Conservation (phyloP, 1,139 yeast genomes). For the Pichia sp. region DNA sequence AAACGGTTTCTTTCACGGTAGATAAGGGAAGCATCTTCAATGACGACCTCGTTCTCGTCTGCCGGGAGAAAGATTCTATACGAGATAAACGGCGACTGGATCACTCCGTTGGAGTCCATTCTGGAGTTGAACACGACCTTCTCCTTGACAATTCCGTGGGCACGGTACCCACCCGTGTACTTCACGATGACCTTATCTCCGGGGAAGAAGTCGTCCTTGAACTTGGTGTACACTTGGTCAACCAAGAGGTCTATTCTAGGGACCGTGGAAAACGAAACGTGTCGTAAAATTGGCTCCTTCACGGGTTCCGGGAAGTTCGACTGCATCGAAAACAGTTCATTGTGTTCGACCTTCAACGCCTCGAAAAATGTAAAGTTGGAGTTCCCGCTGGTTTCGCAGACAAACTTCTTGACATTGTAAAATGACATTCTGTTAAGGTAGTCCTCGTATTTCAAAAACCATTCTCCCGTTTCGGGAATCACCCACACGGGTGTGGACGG, state of each 20-base stretch:
- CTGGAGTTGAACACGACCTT: conserved; percentile 50
- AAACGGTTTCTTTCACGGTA: conserved; percentile 81
- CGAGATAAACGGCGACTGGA: conserved; percentile 60
- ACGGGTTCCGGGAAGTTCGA: conserved; percentile 83
- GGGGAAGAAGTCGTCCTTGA: conserved; percentile 83
- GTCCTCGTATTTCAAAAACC: conserved; percentile 73
- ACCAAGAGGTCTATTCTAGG: conserved; percentile 83
- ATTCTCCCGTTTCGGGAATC: conserved; percentile 82
- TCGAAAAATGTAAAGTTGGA: conserved; percentile 87
- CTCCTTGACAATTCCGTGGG: conserved; percentile 55
- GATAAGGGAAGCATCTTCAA: conserved; percentile 62
- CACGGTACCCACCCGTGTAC: conserved; percentile 26
- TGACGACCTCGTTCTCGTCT: conserved; percentile 40
- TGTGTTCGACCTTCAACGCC: conserved; percentile 72
- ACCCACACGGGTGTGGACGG: conserved; percentile 60
- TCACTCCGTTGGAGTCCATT: conserved; percentile 40
- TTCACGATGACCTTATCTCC: conserved; percentile 78
- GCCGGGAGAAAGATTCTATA: conserved; percentile 51
- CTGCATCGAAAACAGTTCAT: conserved; percentile 69
- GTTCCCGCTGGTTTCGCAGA: conserved; percentile 94
- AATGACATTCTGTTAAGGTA: conserved; percentile 68
- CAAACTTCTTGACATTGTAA: conserved; percentile 72
- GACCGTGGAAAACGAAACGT: conserved; percentile 76
- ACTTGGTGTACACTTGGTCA: conserved; percentile 71
- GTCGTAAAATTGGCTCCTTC: conserved; percentile 83